phyloP scores from a whole-genome alignment of 1,139 yeast genomes.

The Diutina ranongensis region DNA sequence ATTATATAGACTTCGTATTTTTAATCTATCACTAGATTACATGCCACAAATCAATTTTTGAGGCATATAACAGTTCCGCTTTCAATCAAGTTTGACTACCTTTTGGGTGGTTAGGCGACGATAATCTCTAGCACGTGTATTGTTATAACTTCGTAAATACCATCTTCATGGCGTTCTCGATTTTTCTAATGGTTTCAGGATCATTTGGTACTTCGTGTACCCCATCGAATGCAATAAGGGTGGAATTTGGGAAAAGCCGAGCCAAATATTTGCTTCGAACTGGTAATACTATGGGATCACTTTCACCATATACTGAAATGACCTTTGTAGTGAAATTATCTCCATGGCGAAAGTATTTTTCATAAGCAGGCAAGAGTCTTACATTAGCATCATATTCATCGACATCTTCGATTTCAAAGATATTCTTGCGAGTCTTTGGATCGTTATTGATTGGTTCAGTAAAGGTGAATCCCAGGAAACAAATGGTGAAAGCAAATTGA shows the following conservation, averaged over 20 bases:
- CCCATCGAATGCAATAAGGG: not conserved
- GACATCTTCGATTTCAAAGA: not conserved
- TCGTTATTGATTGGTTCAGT: not conserved
- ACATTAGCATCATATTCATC: not conserved
- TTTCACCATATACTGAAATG: not conserved
- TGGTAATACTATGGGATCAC: not conserved
- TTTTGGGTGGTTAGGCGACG: too few relatives aligned
- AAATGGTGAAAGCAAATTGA: not conserved
- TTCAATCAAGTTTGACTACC: too few relatives aligned
- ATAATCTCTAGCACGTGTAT: too few relatives aligned
- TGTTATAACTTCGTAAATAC: not conserved
- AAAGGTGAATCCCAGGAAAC: constrained; percentile 2
- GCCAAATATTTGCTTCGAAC: not conserved
- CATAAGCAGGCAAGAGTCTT: not conserved
- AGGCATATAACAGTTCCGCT: too few relatives aligned
- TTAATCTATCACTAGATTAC: too few relatives aligned
- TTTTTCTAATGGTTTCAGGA: not conserved
- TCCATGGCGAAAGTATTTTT: not conserved
- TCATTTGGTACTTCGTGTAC: constrained; percentile 3
- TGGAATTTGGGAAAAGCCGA: not conserved
- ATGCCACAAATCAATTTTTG: too few relatives aligned
- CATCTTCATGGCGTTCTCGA: not conserved
- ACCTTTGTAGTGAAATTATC: not conserved
- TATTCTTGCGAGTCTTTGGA: not conserved
- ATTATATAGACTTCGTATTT: too few relatives aligned